phyloP scores from a whole-genome alignment of 768 basidiomycete genomes.

The Lentinula detonsa region DNA sequence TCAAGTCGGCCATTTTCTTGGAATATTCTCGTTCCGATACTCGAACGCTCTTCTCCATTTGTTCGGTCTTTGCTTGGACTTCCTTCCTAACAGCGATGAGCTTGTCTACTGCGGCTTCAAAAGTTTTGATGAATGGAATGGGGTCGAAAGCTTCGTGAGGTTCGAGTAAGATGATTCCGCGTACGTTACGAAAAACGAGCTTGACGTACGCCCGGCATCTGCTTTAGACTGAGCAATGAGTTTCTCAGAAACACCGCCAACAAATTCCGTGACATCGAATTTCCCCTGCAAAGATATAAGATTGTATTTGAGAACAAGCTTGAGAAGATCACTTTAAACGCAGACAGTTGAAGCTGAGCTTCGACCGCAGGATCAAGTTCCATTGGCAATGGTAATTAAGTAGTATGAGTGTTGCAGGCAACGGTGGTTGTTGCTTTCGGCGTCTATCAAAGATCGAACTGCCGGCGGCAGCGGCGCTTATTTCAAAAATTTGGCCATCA shows the following conservation, averaged over 20 bases:
- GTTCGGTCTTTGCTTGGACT: conserved; percentile 85
- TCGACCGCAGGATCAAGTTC: conserved; percentile 48
- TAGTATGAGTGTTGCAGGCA: not conserved
- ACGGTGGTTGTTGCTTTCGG: not conserved
- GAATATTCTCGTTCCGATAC: conserved; percentile 91
- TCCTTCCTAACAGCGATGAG: conserved; percentile 85
- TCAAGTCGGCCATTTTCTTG: conserved; percentile 88
- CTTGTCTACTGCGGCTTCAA: conserved; percentile 86
- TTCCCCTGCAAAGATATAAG: conserved; percentile 50
- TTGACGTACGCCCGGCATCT: conserved; percentile 64
- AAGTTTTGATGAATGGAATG: conserved; percentile 86
- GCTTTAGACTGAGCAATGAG: conserved; percentile 82
- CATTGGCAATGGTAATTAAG: not conserved
- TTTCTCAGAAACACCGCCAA: conserved; percentile 81
- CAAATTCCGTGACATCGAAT: conserved; percentile 89
- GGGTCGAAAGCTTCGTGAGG: conserved; percentile 77
- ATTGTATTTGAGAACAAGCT: not conserved
- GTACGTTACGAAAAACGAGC: not conserved
- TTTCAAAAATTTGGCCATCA: conserved; percentile 2
- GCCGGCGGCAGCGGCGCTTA: not conserved
- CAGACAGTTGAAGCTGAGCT: conserved; percentile 43
- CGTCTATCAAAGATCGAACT: not conserved
- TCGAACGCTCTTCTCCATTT: conserved; percentile 87
- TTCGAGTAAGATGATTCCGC: conserved; percentile 1
- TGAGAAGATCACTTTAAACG: conserved; percentile 43